phyloP scores from a whole-genome alignment of 2,329 filamentous ascomycete species.

The Aspergillus chevalieri region DNA sequence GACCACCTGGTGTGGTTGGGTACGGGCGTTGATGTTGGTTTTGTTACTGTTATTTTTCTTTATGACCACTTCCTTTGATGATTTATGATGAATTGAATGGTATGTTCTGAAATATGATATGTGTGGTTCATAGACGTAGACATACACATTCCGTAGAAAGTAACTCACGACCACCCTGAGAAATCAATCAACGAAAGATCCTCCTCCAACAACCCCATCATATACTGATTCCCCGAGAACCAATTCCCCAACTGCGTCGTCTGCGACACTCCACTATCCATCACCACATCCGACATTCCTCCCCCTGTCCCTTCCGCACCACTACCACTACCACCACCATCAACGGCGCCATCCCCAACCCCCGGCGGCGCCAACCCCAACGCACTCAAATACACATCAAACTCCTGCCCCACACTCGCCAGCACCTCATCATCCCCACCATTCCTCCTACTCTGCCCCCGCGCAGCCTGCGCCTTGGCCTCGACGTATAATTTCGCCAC shows the following conservation, averaged over 20 bases:
- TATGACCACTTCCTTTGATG: background rate
- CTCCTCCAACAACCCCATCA: constrained; percentile 60
- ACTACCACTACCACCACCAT: background rate
- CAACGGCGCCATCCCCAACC: constrained; percentile 1
- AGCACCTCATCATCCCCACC: constrained; percentile 39
- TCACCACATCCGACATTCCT: background rate
- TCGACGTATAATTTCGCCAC: constrained; percentile 59
- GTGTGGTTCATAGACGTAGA: background rate
- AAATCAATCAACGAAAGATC: constrained; percentile 38
- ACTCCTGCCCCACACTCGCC: constrained; percentile 51
- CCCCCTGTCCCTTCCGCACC: background rate
- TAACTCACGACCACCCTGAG: constrained; percentile 4
- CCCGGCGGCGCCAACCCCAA: constrained; percentile 52
- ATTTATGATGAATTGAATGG: background rate
- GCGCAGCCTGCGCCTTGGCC: constrained; percentile 49
- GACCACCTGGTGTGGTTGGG: background rate
- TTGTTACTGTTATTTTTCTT: background rate
- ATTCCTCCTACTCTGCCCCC: constrained; percentile 15
- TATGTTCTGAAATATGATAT: background rate
- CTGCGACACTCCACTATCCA: constrained; percentile 16
- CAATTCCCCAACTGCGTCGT: constrained; percentile 55
- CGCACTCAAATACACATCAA: constrained; percentile 60
- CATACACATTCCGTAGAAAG: background rate
- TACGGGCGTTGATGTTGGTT: background rate
- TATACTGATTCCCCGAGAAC: constrained; percentile 60